Evolutionary conservation across 2,329 filamentous ascomycete genomes (phyloP).

Genomic region (Calonectria honghensis): DNA sequence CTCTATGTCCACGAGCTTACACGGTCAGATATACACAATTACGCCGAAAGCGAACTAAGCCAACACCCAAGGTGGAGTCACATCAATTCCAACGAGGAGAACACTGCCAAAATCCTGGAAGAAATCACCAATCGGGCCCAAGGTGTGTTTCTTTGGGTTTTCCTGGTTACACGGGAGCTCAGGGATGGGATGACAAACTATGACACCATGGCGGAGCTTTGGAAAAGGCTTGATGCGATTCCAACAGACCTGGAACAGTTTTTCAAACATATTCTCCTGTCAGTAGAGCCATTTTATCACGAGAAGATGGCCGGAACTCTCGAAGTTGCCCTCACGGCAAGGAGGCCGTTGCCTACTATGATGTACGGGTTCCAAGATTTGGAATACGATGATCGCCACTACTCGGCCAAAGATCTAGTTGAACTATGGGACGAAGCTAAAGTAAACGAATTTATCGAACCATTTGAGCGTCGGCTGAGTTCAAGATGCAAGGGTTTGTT

Average conservation of each 20-base stretch:
- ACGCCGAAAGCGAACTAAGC: neutral
- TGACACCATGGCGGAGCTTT: conserved; percentile 30
- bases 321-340: conserved; percentile 26
- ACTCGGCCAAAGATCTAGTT: conserved; percentile 18
- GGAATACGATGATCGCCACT: conserved; percentile 31
- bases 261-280: conserved; percentile 35
- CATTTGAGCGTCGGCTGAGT: neutral
- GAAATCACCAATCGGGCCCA: conserved; percentile 34
- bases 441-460: neutral
- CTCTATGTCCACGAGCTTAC: conserved; percentile 45
- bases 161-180: conserved; percentile 40
- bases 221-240: conserved; percentile 19
- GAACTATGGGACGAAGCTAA: neutral
- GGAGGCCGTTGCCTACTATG: neutral
- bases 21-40: conserved; percentile 39
- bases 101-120: neutral
- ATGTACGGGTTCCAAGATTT: conserved; percentile 34
- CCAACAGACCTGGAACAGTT: conserved; percentile 40
- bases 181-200: conserved; percentile 21
- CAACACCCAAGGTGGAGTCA: conserved; percentile 31
- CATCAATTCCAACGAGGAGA: neutral
- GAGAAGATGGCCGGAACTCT: conserved; percentile 31
- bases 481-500: conserved; percentile 3
- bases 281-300: conserved; percentile 27
- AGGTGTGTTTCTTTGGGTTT: conserved; percentile 50